Percentiles rank a stretch among this genome's conserved stretches.
phyloP scores from a whole-genome alignment of 768 basidiomycete species.

The Hericium erinaceus region DNA sequence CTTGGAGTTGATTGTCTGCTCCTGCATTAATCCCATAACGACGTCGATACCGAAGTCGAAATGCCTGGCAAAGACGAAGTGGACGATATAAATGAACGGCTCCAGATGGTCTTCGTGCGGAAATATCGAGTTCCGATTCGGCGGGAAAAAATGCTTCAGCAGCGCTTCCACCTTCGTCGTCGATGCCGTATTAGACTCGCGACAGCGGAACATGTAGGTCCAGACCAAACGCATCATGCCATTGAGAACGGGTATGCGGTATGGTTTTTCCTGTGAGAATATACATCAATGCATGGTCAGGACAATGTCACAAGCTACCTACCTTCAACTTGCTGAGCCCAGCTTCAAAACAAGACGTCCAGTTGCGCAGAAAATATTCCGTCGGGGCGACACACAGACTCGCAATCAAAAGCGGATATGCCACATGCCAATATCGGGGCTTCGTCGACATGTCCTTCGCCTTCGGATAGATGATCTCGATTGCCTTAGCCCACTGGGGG shows the following conservation, averaged over 20 bases:
- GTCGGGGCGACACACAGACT: conserved; percentile 83
- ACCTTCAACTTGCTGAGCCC: conserved; percentile 79
- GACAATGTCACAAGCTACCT: not conserved
- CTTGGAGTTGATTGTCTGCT: conserved; percentile 37
- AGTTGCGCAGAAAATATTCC: conserved; percentile 76
- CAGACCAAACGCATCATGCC: conserved; percentile 78
- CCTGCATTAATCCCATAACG: conserved; percentile 73
- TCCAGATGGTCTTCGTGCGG: conserved; percentile 72
- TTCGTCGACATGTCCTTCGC: conserved; percentile 81
- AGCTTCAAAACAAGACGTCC: conserved; percentile 65
- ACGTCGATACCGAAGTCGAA: conserved; percentile 80
- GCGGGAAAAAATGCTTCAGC: conserved; percentile 71
- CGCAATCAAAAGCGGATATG: conserved; percentile 78
- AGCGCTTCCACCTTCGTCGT: conserved; percentile 69
- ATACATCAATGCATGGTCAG: not conserved
- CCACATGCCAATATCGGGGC: conserved; percentile 81
- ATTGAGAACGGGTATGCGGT: conserved; percentile 65
- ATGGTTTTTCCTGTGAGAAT: conserved; percentile 62
- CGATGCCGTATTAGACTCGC: conserved; percentile 75
- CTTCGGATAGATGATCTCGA: conserved; percentile 74
- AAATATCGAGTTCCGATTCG: conserved; percentile 47
- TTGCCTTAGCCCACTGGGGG: conserved; percentile 89
- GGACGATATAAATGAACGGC: conserved; percentile 66
- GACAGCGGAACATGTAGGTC: conserved; percentile 93
- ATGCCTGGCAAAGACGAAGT: conserved; percentile 77